Conservation (phyloP, 768 basidiomycete genomes). For the Boletus subparvulus region DNA sequence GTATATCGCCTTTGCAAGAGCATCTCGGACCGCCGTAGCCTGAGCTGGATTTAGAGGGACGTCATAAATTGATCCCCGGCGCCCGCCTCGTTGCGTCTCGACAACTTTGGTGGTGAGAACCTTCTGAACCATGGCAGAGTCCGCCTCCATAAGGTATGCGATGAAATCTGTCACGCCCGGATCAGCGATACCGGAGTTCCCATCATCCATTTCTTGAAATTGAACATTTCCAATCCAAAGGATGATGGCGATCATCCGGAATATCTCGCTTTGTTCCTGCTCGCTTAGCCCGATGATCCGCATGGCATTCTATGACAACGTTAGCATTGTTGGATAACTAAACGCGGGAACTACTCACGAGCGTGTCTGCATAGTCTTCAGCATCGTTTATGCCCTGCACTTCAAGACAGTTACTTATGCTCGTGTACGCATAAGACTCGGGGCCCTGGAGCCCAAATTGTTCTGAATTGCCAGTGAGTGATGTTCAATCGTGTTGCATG, state of each 20-base stretch:
- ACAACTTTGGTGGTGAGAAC: conserved; percentile 81
- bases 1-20: conserved; percentile 93
- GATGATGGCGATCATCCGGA: conserved; percentile 86
- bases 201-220: conserved; percentile 85
- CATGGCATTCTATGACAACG: conserved; percentile 79
- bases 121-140: conserved; percentile 77
- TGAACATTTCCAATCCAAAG: conserved; percentile 97
- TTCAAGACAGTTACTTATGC: conserved; percentile 85
- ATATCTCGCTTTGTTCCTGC: conserved; percentile 88
- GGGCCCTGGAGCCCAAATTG: conserved; percentile 94
- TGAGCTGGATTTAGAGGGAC: conserved; percentile 94
- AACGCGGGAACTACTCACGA: conserved; percentile 50
- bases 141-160: conserved; percentile 90
- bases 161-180: conserved; percentile 92
- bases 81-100: conserved; percentile 91
- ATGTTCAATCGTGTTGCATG: neutral
- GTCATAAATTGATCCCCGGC: conserved; percentile 94
- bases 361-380: conserved; percentile 83
- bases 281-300: conserved; percentile 81
- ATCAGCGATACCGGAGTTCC: conserved; percentile 80
- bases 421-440: conserved; percentile 92
- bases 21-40: conserved; percentile 85
- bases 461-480: conserved; percentile 50
- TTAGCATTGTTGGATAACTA: conserved; percentile 3
- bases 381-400: conserved; percentile 90